phyloP scores from a whole-genome alignment of 768 basidiomycete species.

The Lentinula edodes region DNA sequence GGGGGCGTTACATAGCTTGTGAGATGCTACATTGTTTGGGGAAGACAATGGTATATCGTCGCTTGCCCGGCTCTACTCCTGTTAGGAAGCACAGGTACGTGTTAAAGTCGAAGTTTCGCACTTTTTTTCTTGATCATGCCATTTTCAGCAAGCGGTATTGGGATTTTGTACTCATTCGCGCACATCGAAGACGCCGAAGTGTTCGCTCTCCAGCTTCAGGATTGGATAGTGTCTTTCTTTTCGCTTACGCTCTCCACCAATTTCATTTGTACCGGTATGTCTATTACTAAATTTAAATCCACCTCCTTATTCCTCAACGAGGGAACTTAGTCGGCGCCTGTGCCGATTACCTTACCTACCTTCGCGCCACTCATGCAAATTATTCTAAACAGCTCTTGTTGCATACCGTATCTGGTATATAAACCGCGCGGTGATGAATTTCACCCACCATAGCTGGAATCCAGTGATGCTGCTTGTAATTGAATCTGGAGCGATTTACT shows the following conservation, averaged over 20 bases:
- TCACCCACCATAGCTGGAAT: conserved; percentile 20
- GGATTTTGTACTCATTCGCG: conserved; percentile 26
- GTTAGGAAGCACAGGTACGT: conserved; percentile 23
- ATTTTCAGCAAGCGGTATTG: conserved; percentile 21
- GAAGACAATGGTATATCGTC: conserved; percentile 15
- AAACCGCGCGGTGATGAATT: conserved; percentile 19
- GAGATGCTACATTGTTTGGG: conserved; percentile 28
- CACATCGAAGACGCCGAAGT: conserved; percentile 21
- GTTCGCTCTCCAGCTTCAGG: conserved; percentile 25
- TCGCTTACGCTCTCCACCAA: conserved; percentile 30
- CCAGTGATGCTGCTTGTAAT: conserved; percentile 28
- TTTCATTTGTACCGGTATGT: conserved; percentile 28
- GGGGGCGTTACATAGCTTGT: conserved; percentile 16
- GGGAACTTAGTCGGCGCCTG: background rate
- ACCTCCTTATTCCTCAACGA: background rate
- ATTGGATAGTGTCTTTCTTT: conserved; percentile 35
- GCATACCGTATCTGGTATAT: conserved; percentile 29
- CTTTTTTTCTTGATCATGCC: background rate
- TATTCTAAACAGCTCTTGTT: conserved; percentile 17
- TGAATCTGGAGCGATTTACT: conserved; percentile 33
- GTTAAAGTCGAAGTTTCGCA: background rate
- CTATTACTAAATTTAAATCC: background rate
- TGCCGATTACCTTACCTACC: too few species aligned
- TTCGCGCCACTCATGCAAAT: background rate
- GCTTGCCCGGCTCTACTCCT: conserved; percentile 23